Percentiles rank a stretch among this genome's conserved stretches.
Evolutionary conservation across 2,329 filamentous ascomycete species (phyloP).

Genomic region (Thielaviopsis punctulata): DNA sequence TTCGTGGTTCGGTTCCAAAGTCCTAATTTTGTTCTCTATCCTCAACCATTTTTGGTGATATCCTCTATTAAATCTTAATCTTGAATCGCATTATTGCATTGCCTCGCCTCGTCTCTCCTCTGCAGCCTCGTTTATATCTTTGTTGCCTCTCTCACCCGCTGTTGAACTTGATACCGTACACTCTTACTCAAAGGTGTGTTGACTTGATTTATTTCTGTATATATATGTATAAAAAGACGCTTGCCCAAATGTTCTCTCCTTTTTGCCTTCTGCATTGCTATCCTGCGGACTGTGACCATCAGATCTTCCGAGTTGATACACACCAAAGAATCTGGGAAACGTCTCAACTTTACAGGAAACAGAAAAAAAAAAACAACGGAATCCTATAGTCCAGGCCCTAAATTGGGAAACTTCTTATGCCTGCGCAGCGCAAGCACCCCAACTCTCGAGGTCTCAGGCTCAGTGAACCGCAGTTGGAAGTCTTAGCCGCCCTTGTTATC

Average conservation of each 20-base stretch:
- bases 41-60: background rate
- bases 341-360: background rate
- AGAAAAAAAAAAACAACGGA: background rate
- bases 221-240: background rate
- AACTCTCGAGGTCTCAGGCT: background rate
- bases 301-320: background rate
- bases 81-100: background rate
- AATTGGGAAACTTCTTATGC: background rate
- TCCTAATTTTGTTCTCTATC: background rate
- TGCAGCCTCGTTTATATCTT: background rate
- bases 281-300: background rate
- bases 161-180: background rate
- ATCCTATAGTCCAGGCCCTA: background rate
- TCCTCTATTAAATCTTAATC: background rate
- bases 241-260: background rate
- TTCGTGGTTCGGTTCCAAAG: constrained; percentile 4
- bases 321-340: background rate
- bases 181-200: background rate
- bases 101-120: background rate
- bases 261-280: background rate
- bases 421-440: background rate
- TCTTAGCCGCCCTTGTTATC: background rate
- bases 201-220: background rate
- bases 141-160: background rate
- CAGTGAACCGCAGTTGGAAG: background rate